Base-by-base conservation (phyloP, 768 basidiomycete genomes). In the Punctularia strigosozonata region DNA sequence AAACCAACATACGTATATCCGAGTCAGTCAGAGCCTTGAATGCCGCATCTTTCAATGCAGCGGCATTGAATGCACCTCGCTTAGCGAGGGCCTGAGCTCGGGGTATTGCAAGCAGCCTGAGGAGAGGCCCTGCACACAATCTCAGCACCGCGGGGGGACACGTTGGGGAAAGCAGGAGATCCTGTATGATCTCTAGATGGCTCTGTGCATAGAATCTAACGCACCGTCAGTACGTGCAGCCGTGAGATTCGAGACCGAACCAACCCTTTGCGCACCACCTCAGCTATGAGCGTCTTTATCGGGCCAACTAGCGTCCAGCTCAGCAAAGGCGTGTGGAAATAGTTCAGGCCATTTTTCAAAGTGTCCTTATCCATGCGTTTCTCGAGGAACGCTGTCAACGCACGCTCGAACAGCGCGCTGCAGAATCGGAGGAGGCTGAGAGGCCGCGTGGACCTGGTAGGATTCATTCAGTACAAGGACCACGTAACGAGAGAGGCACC, bases 241-340 rank as follows among this genome's bases (percentile, higher is more conserved):
- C 18, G 4, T n/a, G 7, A 31, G 18, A 4, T 6, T 5, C 6
- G 10, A 43, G 6, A 20, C 12, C 36, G 4, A 6, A 35, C 12
- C 28, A 47, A 83, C 83, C 63, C 63, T 43, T 58, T 65, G 23
- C 65, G 63, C 39, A 73, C 66, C 26, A 84, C 66, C 37, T 87
- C 81, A 42, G 60, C 65, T 20, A 76, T 54, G 40, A 88, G 63
- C 1, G 67, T 71, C 52, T 71, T 72, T 39, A 86, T 65, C 8
- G 87, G 75, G 3, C 82, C 81, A 3, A 79, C 76, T 4, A 87
- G 66, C 0, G 84, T 86, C 86, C 86, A 89, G 44, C 73, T 77
- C 28, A 89, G 64, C 15, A 88, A 60, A 0, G 77, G 73, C 4
- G 75, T 73, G 17, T 76, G 69, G 48, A 88, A 87, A 54, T 83